A percentile compares a stretch with the other conserved stretches of the same genome.
phyloP scores from a whole-genome alignment of 345 rosid genomes.

The Diplotaxis tenuifolia region DNA sequence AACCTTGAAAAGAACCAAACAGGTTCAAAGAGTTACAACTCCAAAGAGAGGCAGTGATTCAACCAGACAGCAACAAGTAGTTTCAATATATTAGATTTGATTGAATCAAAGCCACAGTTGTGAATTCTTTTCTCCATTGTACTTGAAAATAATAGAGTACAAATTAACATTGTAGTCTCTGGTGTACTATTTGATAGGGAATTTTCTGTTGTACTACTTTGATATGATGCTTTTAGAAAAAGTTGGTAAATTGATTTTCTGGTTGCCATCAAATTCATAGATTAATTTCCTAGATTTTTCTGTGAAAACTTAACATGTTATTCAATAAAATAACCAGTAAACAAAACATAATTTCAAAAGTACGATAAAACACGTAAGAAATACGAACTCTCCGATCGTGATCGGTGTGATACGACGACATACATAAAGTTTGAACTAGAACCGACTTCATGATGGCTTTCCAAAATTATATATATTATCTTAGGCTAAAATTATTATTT shows the following conservation, averaged over 20 bases:
- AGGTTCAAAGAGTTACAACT: too few relatives aligned
- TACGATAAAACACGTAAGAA: not conserved
- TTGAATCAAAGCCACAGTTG: not conserved
- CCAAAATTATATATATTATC: slow-evolving; percentile 26
- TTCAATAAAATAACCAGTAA: not conserved
- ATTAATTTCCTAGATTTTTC: not conserved
- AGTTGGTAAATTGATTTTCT: slow-evolving; percentile 5
- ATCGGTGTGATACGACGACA: slow-evolving; percentile 30
- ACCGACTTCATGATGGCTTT: slow-evolving; percentile 34
- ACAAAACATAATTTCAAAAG: not conserved
- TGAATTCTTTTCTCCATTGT: not conserved
- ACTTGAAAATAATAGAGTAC: not conserved
- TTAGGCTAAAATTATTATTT: not conserved
- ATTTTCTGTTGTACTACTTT: not conserved
- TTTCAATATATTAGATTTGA: not conserved
- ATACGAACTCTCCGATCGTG: slow-evolving; percentile 23
- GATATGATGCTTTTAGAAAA: not conserved
- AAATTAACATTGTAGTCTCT: not conserved
- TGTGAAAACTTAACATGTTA: not conserved
- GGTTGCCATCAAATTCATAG: slow-evolving; percentile 1
- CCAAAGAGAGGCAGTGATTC: too few relatives aligned
- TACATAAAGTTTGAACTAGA: slow-evolving; percentile 17
- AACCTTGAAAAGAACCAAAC: too few relatives aligned
- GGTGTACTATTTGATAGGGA: not conserved
- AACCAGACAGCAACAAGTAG: too few relatives aligned